Percentiles rank a stretch among this genome's conserved stretches.
These are phyloP conservation scores for Verticillium nubilum DNA, from an alignment of 2,329 filamentous ascomycete genomes.

Conservation along the genomic window DNA sequence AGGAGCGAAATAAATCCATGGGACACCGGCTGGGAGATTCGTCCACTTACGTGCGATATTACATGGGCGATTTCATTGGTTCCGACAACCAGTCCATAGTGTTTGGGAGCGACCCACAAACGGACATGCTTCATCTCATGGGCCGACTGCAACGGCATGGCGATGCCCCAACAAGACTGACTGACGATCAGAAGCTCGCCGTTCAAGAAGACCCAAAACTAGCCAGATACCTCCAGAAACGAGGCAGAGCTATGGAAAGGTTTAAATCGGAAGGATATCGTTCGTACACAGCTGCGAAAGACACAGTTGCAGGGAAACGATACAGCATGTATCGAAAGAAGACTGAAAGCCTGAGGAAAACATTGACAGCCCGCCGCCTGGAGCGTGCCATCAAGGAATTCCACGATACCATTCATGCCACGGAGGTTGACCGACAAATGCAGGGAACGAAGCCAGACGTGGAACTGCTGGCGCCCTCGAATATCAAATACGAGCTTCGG, in stretches of 20 bases:
- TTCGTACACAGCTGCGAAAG: constrained; percentile 13
- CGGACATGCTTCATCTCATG: constrained; percentile 6
- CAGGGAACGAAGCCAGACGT: constrained; percentile 11
- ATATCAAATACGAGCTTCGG: constrained; percentile 15
- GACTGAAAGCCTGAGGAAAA: constrained; percentile 12
- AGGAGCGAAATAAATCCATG: constrained; percentile 10
- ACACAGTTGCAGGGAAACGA: constrained; percentile 6
- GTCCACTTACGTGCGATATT: constrained; percentile 6
- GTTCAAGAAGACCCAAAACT: constrained; percentile 9
- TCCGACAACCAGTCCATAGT: constrained; percentile 6
- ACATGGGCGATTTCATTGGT: constrained; percentile 8
- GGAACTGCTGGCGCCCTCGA: constrained; percentile 12
- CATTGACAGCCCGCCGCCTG: constrained; percentile 12
- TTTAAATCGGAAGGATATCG: constrained; percentile 11
- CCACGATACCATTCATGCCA: constrained; percentile 13
- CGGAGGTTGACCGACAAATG: constrained; percentile 15
- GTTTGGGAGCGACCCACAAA: constrained; percentile 6
- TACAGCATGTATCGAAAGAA: constrained; percentile 11
- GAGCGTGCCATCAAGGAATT: constrained; percentile 14
- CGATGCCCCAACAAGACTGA: constrained; percentile 9
- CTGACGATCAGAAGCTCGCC: constrained; percentile 10
- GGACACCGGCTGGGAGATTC: constrained; percentile 9
- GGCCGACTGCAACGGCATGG: constrained; percentile 3
- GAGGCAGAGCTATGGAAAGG: constrained; percentile 1
- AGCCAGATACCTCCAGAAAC: constrained; percentile 5